Evolutionary conservation across 73 alveolate species (phyloP), one percentile per base, ranked within the genome.

Genomic region (Paramecium octaurelia): DNA sequence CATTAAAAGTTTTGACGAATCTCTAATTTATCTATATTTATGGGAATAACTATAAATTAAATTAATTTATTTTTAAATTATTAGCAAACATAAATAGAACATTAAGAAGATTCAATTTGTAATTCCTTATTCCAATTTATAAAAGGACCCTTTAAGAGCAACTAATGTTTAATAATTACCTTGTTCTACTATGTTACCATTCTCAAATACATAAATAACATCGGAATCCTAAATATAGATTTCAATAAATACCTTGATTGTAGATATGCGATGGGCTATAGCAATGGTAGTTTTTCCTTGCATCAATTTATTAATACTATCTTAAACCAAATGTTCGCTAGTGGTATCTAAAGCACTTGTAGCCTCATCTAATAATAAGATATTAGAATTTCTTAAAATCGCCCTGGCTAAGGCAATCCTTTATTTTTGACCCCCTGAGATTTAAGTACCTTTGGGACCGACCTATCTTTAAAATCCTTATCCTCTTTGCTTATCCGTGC

Each of bases 181-280:
- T 3, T 5, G 6, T 5, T 60, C 80, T 8, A 20, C 36, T 4
- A 60, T 60, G 20, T 60, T n/a, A 8, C 43, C 80, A 60, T 60
- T 42, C 0, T 60, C 36, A 4, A 60, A 60, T 59, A 60, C 43
- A 31, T 31, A 86, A 12, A 86, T 86, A 6, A 59, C 9, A 64
- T 86, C 87, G 14, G 88, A 59, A 64, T 86, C 88, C 68, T 85
- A 48, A 4, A 40, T 36, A 12, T 48, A 14, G 8, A 48, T 48
- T 12, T 2, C 1, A 6, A 44, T 3, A 44, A 44, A 44, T 44
- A 44, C 58, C 18, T 48, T 69, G 18, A 96, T 93, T 8, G 98
- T 96, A 14, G 97, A 90, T 14, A 95, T 94, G 85, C 97, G 88
- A 70, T 96, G 98, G 18, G 98, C 97, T 43, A 96, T 93, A 50